phyloP scores from a whole-genome alignment of 2,329 filamentous ascomycete genomes.

The Fusarium humuli region DNA sequence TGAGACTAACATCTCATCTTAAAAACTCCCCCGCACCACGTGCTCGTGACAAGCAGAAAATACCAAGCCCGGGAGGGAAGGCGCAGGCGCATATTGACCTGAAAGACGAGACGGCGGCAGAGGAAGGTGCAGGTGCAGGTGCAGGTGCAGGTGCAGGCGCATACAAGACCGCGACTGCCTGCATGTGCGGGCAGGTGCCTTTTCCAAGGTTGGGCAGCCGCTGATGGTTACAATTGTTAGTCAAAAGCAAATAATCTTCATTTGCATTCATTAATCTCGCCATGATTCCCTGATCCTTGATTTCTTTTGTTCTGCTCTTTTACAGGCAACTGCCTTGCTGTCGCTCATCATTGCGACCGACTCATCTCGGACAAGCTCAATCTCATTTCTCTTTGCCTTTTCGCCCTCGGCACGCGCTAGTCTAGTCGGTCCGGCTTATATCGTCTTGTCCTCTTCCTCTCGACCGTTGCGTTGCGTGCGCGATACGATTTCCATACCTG shows the following conservation, averaged over 20 bases:
- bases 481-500: constrained; percentile 4
- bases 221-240: constrained; percentile 14
- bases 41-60: constrained; percentile 38
- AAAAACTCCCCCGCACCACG: constrained; percentile 35
- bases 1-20: background rate
- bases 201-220: constrained; percentile 16
- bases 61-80: constrained; percentile 15
- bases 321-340: background rate
- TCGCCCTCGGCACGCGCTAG: constrained; percentile 26
- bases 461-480: constrained; percentile 23
- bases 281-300: constrained; percentile 5
- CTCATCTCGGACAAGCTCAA: constrained; percentile 11
- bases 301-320: background rate
- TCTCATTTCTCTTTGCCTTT: constrained; percentile 4
- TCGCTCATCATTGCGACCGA: background rate
- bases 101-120: background rate
- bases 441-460: constrained; percentile 27
- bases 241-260: constrained; percentile 9
- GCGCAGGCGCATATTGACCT: background rate
- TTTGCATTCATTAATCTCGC: constrained; percentile 21
- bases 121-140: background rate
- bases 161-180: constrained; percentile 5
- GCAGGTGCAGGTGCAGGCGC: background rate
- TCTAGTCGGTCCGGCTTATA: constrained; percentile 37
- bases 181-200: constrained; percentile 19